Conservation (phyloP, 805 yeast genomes). For the Yamadazyma sp. region DNA sequence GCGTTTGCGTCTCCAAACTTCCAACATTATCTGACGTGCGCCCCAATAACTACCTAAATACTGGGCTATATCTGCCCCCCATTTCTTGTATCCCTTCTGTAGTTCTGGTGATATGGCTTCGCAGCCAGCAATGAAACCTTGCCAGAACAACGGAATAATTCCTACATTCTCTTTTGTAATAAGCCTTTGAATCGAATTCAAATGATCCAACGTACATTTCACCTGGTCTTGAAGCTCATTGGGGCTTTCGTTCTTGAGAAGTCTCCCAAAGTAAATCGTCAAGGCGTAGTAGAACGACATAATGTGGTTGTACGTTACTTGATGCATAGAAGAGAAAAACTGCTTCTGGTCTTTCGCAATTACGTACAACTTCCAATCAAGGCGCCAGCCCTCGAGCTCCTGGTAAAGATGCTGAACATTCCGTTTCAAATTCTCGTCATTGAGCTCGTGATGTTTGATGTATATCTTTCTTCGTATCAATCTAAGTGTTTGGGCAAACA, state of each 20-base stretch:
- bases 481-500: conserved; percentile 72
- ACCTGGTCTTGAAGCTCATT: conserved; percentile 62
- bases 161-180: conserved; percentile 56
- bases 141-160: conserved; percentile 81
- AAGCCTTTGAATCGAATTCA: conserved; percentile 60
- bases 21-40: conserved; percentile 79
- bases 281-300: conserved; percentile 75
- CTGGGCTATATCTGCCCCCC: conserved; percentile 66
- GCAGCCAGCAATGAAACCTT: conserved; percentile 85
- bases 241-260: conserved; percentile 57
- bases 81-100: conserved; percentile 66
- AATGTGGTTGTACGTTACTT: conserved; percentile 77
- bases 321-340: conserved; percentile 56
- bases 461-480: conserved; percentile 62
- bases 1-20: conserved; percentile 77
- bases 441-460: conserved; percentile 32
- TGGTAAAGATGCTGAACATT: conserved; percentile 35
- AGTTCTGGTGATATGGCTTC: conserved; percentile 60
- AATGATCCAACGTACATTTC: conserved; percentile 57
- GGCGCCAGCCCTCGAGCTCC: conserved; percentile 61
- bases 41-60: conserved; percentile 78
- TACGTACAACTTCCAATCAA: conserved; percentile 66
- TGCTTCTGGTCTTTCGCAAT: conserved; percentile 22
- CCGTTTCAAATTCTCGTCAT: conserved; percentile 13
- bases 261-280: conserved; percentile 66